Conservation (phyloP, 2,329 filamentous ascomycete genomes). For the Paraphoma sp. region DNA sequence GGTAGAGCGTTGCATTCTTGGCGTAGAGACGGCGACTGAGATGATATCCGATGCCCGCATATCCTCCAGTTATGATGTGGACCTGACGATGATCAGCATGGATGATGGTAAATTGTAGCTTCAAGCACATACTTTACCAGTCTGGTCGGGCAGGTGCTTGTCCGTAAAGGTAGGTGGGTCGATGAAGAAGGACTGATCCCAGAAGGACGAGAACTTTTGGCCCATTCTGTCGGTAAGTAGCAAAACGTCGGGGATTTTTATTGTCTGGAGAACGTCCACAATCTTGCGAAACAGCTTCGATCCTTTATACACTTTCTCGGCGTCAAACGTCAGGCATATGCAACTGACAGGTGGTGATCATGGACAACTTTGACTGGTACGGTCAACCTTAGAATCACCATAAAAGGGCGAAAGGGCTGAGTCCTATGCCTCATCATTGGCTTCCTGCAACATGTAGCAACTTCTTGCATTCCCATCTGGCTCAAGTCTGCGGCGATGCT, state of each 20-base stretch:
- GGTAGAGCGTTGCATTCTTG: slow-evolving; percentile 60
- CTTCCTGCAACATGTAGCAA: not conserved
- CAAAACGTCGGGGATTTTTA: too few relatives aligned
- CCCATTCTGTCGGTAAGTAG: not conserved
- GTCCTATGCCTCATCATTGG: not conserved
- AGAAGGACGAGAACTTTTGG: slow-evolving; percentile 2
- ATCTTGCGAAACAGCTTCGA: too few relatives aligned
- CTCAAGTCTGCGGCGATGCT: not conserved
- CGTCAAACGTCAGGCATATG: not conserved
- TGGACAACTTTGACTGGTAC: too few relatives aligned
- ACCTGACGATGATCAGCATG: slow-evolving; percentile 40
- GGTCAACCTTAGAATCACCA: not conserved
- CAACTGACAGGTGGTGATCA: not conserved
- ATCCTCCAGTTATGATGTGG: slow-evolving; percentile 60
- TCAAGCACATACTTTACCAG: slow-evolving; percentile 33
- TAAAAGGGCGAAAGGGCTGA: not conserved
- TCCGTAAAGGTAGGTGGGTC: slow-evolving; percentile 51
- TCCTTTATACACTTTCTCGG: not conserved
- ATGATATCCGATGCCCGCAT: slow-evolving; percentile 57
- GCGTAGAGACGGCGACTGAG: slow-evolving; percentile 60
- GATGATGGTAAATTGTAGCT: not conserved
- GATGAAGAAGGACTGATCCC: slow-evolving; percentile 24
- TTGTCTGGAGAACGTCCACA: too few relatives aligned
- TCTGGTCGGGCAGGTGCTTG: slow-evolving; percentile 50
- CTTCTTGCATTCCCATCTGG: not conserved